Conservation (phyloP, 2,329 filamentous ascomycete genomes). For the Colletotrichum sp. region DNA sequence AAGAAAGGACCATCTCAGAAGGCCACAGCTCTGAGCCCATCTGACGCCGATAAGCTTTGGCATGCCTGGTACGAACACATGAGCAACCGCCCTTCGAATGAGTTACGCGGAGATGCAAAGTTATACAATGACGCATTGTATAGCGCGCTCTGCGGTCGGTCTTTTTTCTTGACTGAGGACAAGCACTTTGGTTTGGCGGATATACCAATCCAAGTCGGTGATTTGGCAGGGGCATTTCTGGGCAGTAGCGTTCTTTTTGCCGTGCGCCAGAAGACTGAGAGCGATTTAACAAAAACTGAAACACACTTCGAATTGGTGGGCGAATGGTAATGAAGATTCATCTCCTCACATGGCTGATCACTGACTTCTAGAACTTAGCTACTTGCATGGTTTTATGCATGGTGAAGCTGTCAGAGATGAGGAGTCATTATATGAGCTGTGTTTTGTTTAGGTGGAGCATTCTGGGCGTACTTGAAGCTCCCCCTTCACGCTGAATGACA, state of each 20-base stretch:
- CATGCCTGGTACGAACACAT: not conserved
- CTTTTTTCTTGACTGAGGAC: not conserved
- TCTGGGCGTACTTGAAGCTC: no score
- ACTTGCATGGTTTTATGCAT: no score
- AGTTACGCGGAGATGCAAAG: not conserved
- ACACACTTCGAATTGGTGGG: no score
- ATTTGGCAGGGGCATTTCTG: rapidly evolving
- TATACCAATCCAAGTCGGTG: rapidly evolving
- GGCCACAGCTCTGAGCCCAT: rapidly evolving
- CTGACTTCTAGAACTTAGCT: no score
- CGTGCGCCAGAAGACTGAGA: no score
- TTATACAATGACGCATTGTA: not conserved
- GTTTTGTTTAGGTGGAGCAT: no score
- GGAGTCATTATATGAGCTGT: no score
- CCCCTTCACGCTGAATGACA: no score
- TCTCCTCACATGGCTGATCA: rapidly evolving
- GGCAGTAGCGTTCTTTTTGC: not conserved
- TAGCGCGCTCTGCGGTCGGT: rapidly evolving
- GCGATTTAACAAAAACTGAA: no score
- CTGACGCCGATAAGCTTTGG: rapidly evolving
- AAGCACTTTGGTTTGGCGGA: not conserved
- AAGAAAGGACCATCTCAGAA: not conserved
- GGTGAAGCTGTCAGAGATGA: no score
- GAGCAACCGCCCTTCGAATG: rapidly evolving
- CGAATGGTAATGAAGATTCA: no score